Conservation (phyloP, 1,284 basidiomycete species). For the Austropuccinia psidii region DNA sequence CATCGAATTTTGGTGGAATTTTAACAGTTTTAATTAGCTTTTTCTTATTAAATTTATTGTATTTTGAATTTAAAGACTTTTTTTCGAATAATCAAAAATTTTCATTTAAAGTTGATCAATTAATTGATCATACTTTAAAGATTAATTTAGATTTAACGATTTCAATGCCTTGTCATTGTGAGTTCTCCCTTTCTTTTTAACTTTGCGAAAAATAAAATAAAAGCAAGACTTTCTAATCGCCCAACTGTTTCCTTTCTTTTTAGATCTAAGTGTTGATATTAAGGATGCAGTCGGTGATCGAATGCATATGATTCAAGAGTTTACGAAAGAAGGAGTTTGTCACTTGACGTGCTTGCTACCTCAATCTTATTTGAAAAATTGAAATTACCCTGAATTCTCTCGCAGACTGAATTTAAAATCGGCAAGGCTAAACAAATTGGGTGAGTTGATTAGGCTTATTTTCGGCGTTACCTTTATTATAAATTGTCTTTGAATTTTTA, state of each 20-base stretch:
- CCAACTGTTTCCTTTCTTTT: neutral
- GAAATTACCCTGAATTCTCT: neutral
- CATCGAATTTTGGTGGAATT: slow-evolving; percentile 77
- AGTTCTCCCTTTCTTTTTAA: slow-evolving; percentile 48
- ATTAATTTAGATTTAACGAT: slow-evolving; percentile 85
- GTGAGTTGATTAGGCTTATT: slow-evolving; percentile 48
- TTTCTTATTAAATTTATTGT: slow-evolving; percentile 64
- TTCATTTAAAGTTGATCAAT: slow-evolving; percentile 71
- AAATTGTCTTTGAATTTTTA: neutral
- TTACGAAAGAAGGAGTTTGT: slow-evolving; percentile 75
- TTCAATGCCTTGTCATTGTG: slow-evolving; percentile 84
- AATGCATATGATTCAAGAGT: slow-evolving; percentile 70
- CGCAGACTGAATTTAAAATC: slow-evolving; percentile 68
- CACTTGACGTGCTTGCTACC: neutral
- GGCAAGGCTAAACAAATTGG: slow-evolving; percentile 69
- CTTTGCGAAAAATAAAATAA: neutral
- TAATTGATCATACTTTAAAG: slow-evolving; percentile 59
- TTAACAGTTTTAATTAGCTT: slow-evolving; percentile 70
- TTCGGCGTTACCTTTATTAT: neutral
- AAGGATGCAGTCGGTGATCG: slow-evolving; percentile 87
- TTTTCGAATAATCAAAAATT: slow-evolving; percentile 84
- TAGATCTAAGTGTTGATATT: slow-evolving; percentile 77
- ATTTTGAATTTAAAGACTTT: slow-evolving; percentile 82
- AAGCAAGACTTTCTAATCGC: neutral
- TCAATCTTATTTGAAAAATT: slow-evolving; percentile 9